phyloP scores from a whole-genome alignment of 2,329 filamentous ascomycete species.

The Dactylella cylindrospora region DNA sequence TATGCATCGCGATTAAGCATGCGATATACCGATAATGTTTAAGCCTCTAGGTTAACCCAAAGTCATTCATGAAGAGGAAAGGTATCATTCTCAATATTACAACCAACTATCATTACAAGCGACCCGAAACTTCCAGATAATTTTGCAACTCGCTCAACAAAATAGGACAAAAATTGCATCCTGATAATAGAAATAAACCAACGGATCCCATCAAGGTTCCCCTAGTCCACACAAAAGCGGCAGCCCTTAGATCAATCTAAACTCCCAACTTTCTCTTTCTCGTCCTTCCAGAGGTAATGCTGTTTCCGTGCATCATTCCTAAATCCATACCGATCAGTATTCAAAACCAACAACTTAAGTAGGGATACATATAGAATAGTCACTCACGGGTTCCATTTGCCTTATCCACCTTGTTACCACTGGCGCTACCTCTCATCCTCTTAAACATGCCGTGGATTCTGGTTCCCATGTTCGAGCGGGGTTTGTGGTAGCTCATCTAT shows the following conservation, averaged over 20 bases:
- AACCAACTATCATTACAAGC: conserved; percentile 5
- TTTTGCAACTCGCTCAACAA: too few species aligned
- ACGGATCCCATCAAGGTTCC: conserved; percentile 17
- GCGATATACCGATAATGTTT: too few species aligned
- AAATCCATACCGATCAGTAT: too few species aligned
- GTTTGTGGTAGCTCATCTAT: conserved; percentile 36
- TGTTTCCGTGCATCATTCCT: conserved; percentile 42
- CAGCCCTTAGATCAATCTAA: conserved; percentile 1
- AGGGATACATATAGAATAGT: background rate
- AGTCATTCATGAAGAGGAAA: conserved; percentile 10
- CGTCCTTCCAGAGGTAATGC: conserved; percentile 28
- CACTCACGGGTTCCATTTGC: conserved; percentile 33
- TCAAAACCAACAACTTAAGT: too few species aligned
- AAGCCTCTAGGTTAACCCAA: too few species aligned
- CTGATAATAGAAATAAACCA: background rate
- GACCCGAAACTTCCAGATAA: background rate
- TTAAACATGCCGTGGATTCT: conserved; percentile 41
- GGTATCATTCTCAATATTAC: conserved; percentile 33
- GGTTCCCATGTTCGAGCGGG: conserved; percentile 33
- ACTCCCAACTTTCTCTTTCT: conserved; percentile 27
- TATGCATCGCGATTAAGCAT: too few species aligned
- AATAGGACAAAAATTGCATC: background rate
- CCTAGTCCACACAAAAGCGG: background rate
- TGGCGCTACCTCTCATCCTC: conserved; percentile 32
- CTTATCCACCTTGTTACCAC: conserved; percentile 34